These are phyloP conservation scores for Aphanomyces astaci DNA, from an alignment of 352 stramenopile species.

Conservation along the genomic window DNA sequence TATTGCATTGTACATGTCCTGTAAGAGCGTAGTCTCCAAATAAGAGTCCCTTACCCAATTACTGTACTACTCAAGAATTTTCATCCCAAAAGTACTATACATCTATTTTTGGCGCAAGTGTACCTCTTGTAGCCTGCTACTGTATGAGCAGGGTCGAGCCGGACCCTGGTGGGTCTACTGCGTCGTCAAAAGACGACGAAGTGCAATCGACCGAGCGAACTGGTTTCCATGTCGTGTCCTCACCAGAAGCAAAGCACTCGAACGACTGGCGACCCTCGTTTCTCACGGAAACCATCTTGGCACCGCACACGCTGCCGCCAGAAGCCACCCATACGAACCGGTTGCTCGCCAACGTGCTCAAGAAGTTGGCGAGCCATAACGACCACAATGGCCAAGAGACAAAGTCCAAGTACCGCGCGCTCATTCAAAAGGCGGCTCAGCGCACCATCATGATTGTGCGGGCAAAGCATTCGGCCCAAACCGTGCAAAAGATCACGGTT, in stretches of 20 bases:
- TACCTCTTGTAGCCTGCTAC: too few relatives aligned
- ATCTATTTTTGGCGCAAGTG: neutral
- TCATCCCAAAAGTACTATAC: neutral
- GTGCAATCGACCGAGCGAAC: neutral
- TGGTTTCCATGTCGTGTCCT: neutral
- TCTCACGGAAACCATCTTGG: neutral
- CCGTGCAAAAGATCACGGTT: constrained; percentile 54
- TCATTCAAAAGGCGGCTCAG: constrained; percentile 60
- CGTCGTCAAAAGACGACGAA: neutral
- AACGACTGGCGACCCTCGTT: neutral
- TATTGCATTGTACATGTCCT: too few relatives aligned
- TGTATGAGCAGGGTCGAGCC: neutral
- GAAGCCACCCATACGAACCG: neutral
- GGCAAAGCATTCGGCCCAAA: constrained; percentile 59
- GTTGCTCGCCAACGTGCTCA: neutral
- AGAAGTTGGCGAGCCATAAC: neutral
- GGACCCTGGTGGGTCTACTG: neutral
- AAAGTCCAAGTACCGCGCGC: constrained; percentile 40
- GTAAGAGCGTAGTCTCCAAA: too few relatives aligned
- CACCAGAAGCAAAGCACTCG: neutral
- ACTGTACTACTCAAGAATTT: too few relatives aligned
- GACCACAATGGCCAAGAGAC: constrained; percentile 39
- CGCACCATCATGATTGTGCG: constrained; percentile 68
- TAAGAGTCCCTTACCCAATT: too few relatives aligned
- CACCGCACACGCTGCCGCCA: neutral